Percentiles rank a stretch among this genome's conserved stretches.
Evolutionary conservation across 2,329 filamentous ascomycete genomes (phyloP).

Genomic region (Claviceps maximensis): DNA sequence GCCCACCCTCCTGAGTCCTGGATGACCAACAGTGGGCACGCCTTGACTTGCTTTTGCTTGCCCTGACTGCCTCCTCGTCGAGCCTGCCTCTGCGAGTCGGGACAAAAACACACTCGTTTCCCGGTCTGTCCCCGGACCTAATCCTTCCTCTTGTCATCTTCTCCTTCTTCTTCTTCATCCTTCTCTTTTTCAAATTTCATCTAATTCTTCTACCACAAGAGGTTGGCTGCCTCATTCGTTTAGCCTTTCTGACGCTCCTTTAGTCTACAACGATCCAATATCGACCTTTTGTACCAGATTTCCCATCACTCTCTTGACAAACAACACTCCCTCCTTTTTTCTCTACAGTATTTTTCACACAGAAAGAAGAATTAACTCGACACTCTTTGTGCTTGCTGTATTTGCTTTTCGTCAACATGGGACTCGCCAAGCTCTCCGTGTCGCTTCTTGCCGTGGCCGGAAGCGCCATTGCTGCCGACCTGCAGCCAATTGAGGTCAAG

Average conservation of each 20-base stretch:
- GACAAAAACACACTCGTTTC: constrained; percentile 4
- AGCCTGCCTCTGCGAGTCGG: not conserved
- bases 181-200: not conserved
- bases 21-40: not conserved
- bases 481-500: constrained; percentile 56
- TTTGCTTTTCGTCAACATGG: constrained; percentile 16
- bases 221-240: constrained; percentile 6
- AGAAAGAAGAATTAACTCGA: not conserved
- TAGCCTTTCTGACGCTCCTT: constrained; percentile 8
- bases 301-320: constrained; percentile 2
- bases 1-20: not conserved
- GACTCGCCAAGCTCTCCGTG: constrained; percentile 18
- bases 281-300: not conserved
- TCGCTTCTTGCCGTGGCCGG: constrained; percentile 28
- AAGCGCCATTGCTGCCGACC: constrained; percentile 27
- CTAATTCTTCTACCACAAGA: constrained; percentile 2
- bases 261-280: not conserved
- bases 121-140: not conserved
- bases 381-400: not conserved
- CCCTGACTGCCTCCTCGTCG: not conserved
- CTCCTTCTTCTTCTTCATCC: not conserved
- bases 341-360: not conserved
- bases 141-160: not conserved
- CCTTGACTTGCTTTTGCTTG: not conserved
- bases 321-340: not conserved